Conservation (phyloP, 148 eudicot species). For the Camellia lanceoleosa region DNA sequence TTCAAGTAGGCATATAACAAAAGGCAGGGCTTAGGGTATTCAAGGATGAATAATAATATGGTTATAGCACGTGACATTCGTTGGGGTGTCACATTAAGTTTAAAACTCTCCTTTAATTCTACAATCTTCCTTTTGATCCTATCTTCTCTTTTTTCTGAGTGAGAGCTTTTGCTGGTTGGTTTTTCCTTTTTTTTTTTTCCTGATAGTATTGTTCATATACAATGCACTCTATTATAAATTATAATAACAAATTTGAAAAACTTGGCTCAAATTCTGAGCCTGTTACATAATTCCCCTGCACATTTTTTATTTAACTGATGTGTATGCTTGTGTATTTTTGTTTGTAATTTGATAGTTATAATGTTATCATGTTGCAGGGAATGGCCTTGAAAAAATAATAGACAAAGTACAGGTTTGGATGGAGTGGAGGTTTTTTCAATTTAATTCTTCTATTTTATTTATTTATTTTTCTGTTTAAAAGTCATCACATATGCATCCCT, state of each 20-base stretch:
- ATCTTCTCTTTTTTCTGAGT: too few species aligned
- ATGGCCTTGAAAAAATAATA: conserved; percentile 50
- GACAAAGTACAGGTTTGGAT: conserved; percentile 66
- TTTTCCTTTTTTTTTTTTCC: too few species aligned
- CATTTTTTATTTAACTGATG: not conserved
- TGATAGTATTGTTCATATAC: too few species aligned
- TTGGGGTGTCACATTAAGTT: too few species aligned
- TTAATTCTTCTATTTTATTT: not conserved
- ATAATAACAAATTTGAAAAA: not conserved
- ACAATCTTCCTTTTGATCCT: too few species aligned
- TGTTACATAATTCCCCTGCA: not conserved
- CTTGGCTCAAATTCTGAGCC: not conserved
- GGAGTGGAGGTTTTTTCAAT: not conserved
- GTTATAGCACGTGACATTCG: too few species aligned
- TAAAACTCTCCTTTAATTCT: too few species aligned
- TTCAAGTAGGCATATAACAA: too few species aligned
- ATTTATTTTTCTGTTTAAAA: conserved; percentile 1
- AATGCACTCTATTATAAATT: too few species aligned
- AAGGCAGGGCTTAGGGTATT: too few species aligned
- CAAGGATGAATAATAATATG: too few species aligned
- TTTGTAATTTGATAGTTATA: not conserved
- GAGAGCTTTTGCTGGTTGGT: too few species aligned
- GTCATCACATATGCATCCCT: conserved; percentile 16
- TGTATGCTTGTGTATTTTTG: not conserved
- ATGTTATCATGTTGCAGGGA: conserved; percentile 48